Evolutionary conservation across 164 flowering plant species (phyloP), one percentile per base, ranked within the genome.

Genomic region (Chimonanthus salicifolius): DNA sequence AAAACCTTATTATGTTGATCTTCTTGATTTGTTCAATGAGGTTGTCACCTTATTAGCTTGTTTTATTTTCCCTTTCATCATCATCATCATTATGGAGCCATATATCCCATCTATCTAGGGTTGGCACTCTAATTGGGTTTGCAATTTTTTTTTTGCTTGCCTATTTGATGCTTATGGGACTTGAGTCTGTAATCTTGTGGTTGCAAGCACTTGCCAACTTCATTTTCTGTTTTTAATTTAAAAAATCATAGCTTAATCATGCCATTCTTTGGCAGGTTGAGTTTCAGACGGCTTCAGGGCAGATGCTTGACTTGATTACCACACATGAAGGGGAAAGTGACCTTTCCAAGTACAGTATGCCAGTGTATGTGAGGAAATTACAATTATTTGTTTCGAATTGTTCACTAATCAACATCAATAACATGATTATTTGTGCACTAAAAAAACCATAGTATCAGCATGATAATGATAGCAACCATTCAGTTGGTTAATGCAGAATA

Each of bases 251-350:
- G 71, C 67, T 64, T 33, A 68, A 74, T 47, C 47, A 6, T 77
- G 10, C 67, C 21, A 62, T 78, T 54, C 49, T 73, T 58, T 64
- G n/a, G 20, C 80, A 94, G 99, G 95, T 94, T 67, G 99, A 95
- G 81, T 94, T 91, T 75, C 99, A 93, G 75, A 93, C 99, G 64
- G 88, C 98, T 63, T 88, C 84, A 5, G 99, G 99, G 68, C 98
- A 95, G 83, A 93, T 93, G 99, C 86, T 95, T 72, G 99, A 95
- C 88, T 82, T 93, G 81, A 95, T 93, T 63, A 93, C 99, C 13
- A 91, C 99, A 1, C 78, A 88, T 71, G 96, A 88, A 79, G 99
- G 99, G 79, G 91, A 88, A 75, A 89, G 91, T 81, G 98, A 95
- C 82, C 80, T 95, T 50, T 83, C 94, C 7, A 90, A 90, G 73